These are phyloP conservation scores for Penicillium atrosanguineum DNA, from an alignment of 495 filamentous ascomycete species.

Conservation along the genomic window DNA sequence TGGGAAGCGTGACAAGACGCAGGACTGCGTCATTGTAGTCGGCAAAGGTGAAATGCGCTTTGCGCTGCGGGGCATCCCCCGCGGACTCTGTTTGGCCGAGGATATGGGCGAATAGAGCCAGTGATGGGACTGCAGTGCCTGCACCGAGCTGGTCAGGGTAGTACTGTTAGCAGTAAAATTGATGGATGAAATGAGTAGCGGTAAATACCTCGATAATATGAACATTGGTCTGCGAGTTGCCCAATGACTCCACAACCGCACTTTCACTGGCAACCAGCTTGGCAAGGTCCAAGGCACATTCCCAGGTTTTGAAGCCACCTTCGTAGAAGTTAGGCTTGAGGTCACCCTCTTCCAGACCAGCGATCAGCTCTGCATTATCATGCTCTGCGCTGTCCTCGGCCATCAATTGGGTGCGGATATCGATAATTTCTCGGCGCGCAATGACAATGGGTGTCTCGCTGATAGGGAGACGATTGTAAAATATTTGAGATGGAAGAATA, in stretches of 20 bases:
- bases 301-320: conserved; percentile 99
- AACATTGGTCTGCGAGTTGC: conserved; percentile 34
- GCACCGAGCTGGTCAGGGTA: conserved; percentile 66
- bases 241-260: conserved; percentile 11
- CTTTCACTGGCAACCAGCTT: conserved; percentile 45
- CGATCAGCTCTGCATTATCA: conserved; percentile 42
- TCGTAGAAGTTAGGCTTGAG: conserved; percentile 91
- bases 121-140: conserved; percentile 81
- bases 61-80: conserved; percentile 18
- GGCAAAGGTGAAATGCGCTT: conserved; percentile 66
- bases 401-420: conserved; percentile 92
- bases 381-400: conserved; percentile 65
- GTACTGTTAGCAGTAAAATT: background rate
- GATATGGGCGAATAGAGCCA: conserved; percentile 71
- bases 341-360: conserved; percentile 74
- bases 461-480: conserved; percentile 63
- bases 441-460: conserved; percentile 49
- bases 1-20: conserved; percentile 82
- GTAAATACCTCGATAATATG: conserved; percentile 74
- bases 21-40: conserved; percentile 91
- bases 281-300: conserved; percentile 87
- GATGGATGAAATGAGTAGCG: background rate
- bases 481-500: conserved; percentile 73
- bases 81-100: conserved; percentile 39
- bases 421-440: conserved; percentile 86